phyloP scores from a whole-genome alignment of 73 alveolate genomes.

The Breviolum minutum region DNA sequence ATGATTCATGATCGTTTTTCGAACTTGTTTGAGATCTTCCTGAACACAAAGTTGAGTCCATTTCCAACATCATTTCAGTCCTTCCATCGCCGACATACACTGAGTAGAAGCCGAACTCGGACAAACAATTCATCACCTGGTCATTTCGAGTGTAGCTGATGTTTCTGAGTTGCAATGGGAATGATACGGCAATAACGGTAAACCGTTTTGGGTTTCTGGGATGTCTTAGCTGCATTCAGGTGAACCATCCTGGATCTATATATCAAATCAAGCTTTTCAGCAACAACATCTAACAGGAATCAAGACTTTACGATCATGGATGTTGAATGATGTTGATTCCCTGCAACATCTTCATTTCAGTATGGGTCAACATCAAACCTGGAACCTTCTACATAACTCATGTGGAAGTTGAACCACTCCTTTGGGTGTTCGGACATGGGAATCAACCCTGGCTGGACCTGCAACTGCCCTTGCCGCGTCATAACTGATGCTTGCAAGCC shows the following conservation, averaged over 20 bases:
- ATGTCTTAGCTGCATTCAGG: too few species aligned
- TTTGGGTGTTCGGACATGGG: neutral
- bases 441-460: neutral
- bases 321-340: too few species aligned
- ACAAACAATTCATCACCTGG: constrained; percentile 80
- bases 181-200: too few species aligned
- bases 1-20: too few species aligned
- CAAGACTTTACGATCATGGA: too few species aligned
- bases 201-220: too few species aligned
- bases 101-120: constrained; percentile 91
- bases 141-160: neutral
- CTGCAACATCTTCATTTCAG: too few species aligned
- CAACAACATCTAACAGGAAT: too few species aligned
- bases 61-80: neutral
- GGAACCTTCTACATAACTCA: neutral
- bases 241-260: too few species aligned
- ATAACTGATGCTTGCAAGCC: constrained; percentile 21
- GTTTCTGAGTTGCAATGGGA: too few species aligned
- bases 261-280: too few species aligned
- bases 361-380: neutral
- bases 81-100: constrained; percentile 95
- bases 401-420: neutral
- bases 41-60: neutral
- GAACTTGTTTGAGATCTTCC: too few species aligned
- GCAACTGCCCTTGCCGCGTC: constrained; percentile 89